phyloP scores from a whole-genome alignment of 495 filamentous ascomycete genomes.

The Hypoxylon trugodes region DNA sequence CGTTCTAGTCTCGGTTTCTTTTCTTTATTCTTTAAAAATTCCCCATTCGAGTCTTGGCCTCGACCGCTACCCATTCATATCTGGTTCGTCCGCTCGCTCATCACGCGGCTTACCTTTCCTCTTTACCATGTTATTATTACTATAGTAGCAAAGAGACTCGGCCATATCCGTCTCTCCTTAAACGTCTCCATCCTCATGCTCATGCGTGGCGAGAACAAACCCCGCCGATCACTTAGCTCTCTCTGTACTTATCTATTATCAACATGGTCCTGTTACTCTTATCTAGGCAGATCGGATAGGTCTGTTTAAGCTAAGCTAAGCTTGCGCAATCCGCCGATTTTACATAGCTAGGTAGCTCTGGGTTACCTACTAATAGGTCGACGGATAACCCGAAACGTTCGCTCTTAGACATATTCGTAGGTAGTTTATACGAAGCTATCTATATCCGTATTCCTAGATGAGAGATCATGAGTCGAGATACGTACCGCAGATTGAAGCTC shows the following conservation, averaged over 20 bases:
- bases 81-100: constrained; percentile 6
- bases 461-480: constrained; percentile 18
- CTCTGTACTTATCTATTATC: constrained; percentile 17
- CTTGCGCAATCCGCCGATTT: background rate
- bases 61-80: constrained; percentile 13
- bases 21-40: constrained; percentile 11
- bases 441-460: background rate
- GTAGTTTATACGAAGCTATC: background rate
- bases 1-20: too few relatives aligned
- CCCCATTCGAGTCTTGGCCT: constrained; percentile 18
- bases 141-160: background rate
- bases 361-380: background rate
- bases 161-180: constrained; percentile 6
- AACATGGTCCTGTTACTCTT: constrained; percentile 24
- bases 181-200: constrained; percentile 4
- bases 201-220: constrained; percentile 29
- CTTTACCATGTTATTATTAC: background rate
- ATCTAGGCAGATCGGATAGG: constrained; percentile 18
- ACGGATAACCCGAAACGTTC: background rate
- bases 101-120: constrained; percentile 19
- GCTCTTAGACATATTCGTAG: constrained; percentile 3
- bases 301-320: constrained; percentile 25
- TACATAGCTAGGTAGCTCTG: constrained; percentile 8
- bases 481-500: constrained; percentile 4
- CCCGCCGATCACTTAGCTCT: constrained; percentile 1